Conservation (phyloP, 2,329 filamentous ascomycete species). For the Dothistroma septosporum region DNA sequence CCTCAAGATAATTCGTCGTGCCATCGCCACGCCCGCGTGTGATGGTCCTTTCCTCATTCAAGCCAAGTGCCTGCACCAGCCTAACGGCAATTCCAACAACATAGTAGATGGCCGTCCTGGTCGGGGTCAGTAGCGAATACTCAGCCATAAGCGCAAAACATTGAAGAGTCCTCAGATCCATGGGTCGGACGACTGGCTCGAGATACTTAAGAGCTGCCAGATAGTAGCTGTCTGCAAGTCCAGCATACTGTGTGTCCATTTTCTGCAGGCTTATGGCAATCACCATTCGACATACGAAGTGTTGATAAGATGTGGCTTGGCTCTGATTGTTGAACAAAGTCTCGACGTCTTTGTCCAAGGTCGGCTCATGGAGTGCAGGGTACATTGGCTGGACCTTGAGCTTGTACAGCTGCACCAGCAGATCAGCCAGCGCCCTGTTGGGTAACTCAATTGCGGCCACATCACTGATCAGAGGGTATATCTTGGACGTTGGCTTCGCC, state of each 20-base stretch:
- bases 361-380: constrained; percentile 79
- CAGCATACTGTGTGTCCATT: constrained; percentile 82
- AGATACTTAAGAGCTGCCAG: constrained; percentile 81
- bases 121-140: constrained; percentile 89
- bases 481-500: constrained; percentile 65
- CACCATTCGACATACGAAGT: constrained; percentile 85
- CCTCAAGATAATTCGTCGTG: constrained; percentile 64
- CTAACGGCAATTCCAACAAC: constrained; percentile 83
- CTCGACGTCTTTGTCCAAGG: constrained; percentile 70
- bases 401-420: constrained; percentile 78
- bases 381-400: constrained; percentile 87
- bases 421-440: constrained; percentile 67
- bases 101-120: constrained; percentile 87
- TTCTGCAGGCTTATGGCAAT: constrained; percentile 94
- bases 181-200: constrained; percentile 77
- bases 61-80: constrained; percentile 81
- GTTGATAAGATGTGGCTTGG: constrained; percentile 61
- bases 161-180: constrained; percentile 85
- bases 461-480: constrained; percentile 85
- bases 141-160: constrained; percentile 83
- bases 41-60: constrained; percentile 87
- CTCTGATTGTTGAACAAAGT: constrained; percentile 67
- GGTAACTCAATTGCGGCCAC: constrained; percentile 74
- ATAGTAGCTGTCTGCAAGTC: constrained; percentile 91
- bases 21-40: constrained; percentile 57